Percentiles rank a stretch among this genome's conserved stretches.
These are phyloP conservation scores for Scolecobasidium constrictum DNA, from an alignment of 2,329 filamentous ascomycete species.

Conservation along the genomic window DNA sequence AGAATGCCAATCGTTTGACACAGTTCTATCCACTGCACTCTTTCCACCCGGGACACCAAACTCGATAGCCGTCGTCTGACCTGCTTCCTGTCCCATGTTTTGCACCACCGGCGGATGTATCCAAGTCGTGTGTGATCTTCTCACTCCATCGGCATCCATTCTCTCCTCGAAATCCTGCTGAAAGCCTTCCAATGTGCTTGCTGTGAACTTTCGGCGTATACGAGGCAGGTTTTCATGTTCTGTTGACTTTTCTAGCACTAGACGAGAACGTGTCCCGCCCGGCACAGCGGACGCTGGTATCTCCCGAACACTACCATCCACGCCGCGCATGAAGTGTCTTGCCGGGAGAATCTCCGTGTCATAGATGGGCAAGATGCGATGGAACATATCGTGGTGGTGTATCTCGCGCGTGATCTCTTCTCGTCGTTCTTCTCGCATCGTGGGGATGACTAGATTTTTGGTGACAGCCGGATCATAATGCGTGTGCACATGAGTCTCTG, in stretches of 20 bases:
- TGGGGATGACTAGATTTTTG: conserved; percentile 36
- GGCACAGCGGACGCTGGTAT: conserved; percentile 34
- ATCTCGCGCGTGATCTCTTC: conserved; percentile 41
- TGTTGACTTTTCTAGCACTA: conserved; percentile 15
- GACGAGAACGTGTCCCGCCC: conserved; percentile 10
- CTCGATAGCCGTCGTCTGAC: conserved; percentile 22
- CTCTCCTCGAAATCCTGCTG: conserved; percentile 30
- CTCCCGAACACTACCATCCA: conserved; percentile 28
- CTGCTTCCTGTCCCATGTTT: conserved; percentile 18
- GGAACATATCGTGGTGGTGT: conserved; percentile 42
- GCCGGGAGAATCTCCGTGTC: conserved; percentile 43
- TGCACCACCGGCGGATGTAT: conserved; percentile 34
- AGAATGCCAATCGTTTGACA: no score
- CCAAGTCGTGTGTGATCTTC: conserved; percentile 33
- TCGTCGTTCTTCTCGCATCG: conserved; percentile 35
- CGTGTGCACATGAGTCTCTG: conserved; percentile 26
- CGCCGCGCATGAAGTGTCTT: conserved; percentile 37
- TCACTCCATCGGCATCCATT: conserved; percentile 28
- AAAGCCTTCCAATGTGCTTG: conserved; percentile 23
- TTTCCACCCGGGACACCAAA: no score
- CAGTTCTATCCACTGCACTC: no score
- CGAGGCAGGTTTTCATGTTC: conserved; percentile 9
- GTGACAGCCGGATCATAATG: conserved; percentile 35
- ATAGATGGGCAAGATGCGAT: conserved; percentile 41
- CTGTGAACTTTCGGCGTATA: conserved; percentile 20